Evolutionary conservation across 805 yeast genomes (phyloP), one percentile per base, ranked within the genome.

Genomic region (Nakazawaea sp.): DNA sequence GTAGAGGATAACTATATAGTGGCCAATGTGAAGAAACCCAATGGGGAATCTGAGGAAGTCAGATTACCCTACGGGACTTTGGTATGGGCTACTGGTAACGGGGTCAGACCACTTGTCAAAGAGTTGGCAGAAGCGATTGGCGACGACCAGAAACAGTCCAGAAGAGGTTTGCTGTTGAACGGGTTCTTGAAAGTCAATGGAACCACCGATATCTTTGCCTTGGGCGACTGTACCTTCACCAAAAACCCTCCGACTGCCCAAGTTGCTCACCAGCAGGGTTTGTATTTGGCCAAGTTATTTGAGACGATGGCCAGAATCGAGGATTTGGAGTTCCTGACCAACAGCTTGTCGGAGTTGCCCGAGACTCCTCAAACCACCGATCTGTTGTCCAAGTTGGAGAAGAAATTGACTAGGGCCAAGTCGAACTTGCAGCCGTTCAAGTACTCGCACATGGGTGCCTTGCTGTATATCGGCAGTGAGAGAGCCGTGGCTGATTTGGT

Each of bases 11-110:
- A 72, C 51, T 64, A 67, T 36, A 86, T 89, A 48, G 68, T 71
- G 48, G 95, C 90, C 27, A 75, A 72, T 52, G 75, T 69, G 40
- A 84, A 83, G 48, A 62, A 69, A 27, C 72, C 75, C 27, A 79
- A 79, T 46, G 95, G 95, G 17, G 55, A 79, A 9, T 65, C 79
- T 45, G 75, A 74, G 40, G 61, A 56, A 52, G 56, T 67, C 27
- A 60, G 65, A 24, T 68, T 89, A 52, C 96, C 96, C 33, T 89
- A 89, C 58, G 97, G 97, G 56, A 70, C 87, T 50, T 71, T 89
- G 48, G 94, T 89, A 45, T 89, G 97, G 97, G 97, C 97, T 42
- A 89, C 96, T 44, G 97, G 97, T 65, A 88, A 89, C 61, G 88
- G 89, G 38, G 88, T 87, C 46, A 78, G 97, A 63, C 78, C 75